These are phyloP conservation scores for Dryas drummondii DNA, from an alignment of 306 rosid species.

Conservation along the genomic window DNA sequence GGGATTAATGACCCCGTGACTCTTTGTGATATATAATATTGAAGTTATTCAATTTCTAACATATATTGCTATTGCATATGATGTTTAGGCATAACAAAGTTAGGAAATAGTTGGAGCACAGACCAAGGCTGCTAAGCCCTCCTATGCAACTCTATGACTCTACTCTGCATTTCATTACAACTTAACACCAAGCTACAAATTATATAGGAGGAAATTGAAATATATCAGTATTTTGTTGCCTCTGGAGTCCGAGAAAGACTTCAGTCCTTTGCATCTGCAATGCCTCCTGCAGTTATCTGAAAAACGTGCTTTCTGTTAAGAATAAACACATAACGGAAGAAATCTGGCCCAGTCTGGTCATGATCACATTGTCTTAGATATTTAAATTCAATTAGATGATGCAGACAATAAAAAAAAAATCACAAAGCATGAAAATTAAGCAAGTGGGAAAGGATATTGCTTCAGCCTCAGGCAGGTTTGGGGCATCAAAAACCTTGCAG, in stretches of 20 bases:
- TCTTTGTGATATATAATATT: not conserved
- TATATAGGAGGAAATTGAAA: conserved; percentile 32
- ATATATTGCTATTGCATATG: not conserved
- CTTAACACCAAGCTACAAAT: conserved; percentile 11
- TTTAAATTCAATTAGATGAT: not conserved
- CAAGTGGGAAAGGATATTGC: conserved; percentile 74
- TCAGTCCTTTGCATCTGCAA: conserved; percentile 89
- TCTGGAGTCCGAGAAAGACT: not conserved
- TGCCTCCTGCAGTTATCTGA: conserved; percentile 94
- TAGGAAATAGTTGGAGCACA: not conserved
- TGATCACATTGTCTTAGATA: not conserved
- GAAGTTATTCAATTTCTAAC: not conserved
- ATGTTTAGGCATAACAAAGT: not conserved
- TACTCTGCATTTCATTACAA: not conserved
- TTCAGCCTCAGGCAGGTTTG: conserved; percentile 94
- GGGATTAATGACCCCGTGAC: not conserved
- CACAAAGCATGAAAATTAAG: not conserved
- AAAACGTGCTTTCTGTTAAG: conserved; percentile 66
- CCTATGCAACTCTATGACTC: too few relatives aligned
- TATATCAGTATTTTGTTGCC: conserved; percentile 6
- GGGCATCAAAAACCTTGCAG: conserved; percentile 94
- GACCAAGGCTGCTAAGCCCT: too few relatives aligned
- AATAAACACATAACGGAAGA: conserved; percentile 27
- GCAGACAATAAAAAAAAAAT: not conserved
- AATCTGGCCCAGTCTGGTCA: not conserved